Evolutionary conservation across 768 basidiomycete genomes (phyloP).

Genomic region (Aureoboletus auriporus): DNA sequence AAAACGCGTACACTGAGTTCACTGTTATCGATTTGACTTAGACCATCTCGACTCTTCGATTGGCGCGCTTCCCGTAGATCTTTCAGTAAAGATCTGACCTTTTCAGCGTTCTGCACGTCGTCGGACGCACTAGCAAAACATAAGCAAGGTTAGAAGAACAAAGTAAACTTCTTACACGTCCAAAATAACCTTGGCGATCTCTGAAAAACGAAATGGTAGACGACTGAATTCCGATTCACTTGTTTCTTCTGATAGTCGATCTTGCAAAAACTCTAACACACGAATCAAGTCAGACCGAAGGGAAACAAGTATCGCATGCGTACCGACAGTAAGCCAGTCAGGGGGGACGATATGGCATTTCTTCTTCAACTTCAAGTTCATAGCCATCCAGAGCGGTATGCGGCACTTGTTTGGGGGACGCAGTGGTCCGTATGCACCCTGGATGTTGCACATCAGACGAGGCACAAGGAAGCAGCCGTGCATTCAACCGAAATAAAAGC

Average conservation of each 20-base stretch:
- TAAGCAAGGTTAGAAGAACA: not conserved
- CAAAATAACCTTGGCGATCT: slow-evolving; percentile 88
- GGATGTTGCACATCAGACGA: slow-evolving; percentile 9
- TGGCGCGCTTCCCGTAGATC: slow-evolving; percentile 96
- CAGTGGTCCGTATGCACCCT: slow-evolving; percentile 94
- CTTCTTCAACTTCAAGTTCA: slow-evolving; percentile 90
- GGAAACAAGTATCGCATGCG: slow-evolving; percentile 20
- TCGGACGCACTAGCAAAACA: slow-evolving; percentile 68
- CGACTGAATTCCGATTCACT: slow-evolving; percentile 67
- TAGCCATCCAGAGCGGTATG: slow-evolving; percentile 96
- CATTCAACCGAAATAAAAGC: slow-evolving; percentile 80
- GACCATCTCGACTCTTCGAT: slow-evolving; percentile 86
- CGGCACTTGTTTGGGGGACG: slow-evolving; percentile 78
- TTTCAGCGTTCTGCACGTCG: slow-evolving; percentile 82
- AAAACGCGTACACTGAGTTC: slow-evolving; percentile 68
- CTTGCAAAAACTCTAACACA: slow-evolving; percentile 72
- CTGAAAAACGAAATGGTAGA: slow-evolving; percentile 84
- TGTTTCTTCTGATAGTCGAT: slow-evolving; percentile 70
- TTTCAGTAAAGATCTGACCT: slow-evolving; percentile 80
- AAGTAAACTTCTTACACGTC: slow-evolving; percentile 65
- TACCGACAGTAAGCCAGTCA: slow-evolving; percentile 84
- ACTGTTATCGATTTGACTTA: slow-evolving; percentile 74
- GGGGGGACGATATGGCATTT: slow-evolving; percentile 93
- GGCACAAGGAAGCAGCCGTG: slow-evolving; percentile 7
- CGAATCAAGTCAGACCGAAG: not conserved